Conservation (phyloP, 1,284 basidiomycete species). For the Trichosporon faecale region DNA sequence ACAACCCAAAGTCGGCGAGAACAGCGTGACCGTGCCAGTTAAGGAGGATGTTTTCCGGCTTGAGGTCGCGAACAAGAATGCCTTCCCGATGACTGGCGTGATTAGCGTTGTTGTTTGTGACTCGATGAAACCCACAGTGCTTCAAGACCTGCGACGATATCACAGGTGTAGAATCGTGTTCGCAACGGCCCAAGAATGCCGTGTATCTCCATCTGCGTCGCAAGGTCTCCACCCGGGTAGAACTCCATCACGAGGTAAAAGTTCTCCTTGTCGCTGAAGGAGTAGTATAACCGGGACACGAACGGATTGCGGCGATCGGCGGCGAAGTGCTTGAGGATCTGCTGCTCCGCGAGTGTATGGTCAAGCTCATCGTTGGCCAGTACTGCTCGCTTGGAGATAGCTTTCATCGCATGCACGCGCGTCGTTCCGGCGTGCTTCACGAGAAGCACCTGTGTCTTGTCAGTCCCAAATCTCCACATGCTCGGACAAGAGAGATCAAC, state of each 20-base stretch:
- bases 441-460: constrained; percentile 61
- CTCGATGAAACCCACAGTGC: constrained; percentile 58
- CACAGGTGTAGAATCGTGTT: constrained; percentile 91
- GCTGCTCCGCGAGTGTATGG: constrained; percentile 92
- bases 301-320: constrained; percentile 76
- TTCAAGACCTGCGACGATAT: constrained; percentile 92
- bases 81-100: constrained; percentile 50
- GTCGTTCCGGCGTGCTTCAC: constrained; percentile 70
- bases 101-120: not conserved
- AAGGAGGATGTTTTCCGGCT: constrained; percentile 84
- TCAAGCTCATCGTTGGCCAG: constrained; percentile 90
- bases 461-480: not conserved
- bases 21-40: constrained; percentile 90
- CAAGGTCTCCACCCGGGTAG: constrained; percentile 92
- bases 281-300: constrained; percentile 89
- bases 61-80: constrained; percentile 54
- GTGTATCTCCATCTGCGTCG: constrained; percentile 92
- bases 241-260: constrained; percentile 73
- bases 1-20: constrained; percentile 84
- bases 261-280: constrained; percentile 93
- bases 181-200: constrained; percentile 85
- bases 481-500: constrained; percentile 19
- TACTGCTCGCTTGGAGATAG: constrained; percentile 93
- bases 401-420: constrained; percentile 85
- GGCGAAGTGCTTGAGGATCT: constrained; percentile 81